These are phyloP conservation scores for Didymella sp. DNA, from an alignment of 2,329 filamentous ascomycete species.

Conservation along the genomic window DNA sequence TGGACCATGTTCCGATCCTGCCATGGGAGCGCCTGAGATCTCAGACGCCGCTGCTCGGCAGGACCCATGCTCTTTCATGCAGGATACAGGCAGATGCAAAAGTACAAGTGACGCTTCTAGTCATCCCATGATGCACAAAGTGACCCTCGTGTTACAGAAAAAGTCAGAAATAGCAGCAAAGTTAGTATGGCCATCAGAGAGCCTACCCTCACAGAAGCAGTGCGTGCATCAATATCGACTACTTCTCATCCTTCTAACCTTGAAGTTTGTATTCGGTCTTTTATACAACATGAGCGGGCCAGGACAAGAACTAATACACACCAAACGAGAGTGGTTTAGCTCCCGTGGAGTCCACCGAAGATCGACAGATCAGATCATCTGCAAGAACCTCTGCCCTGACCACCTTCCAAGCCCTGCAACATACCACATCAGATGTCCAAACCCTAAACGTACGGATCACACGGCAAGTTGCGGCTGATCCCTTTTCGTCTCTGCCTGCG, in stretches of 20 bases:
- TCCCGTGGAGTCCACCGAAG: conserved; percentile 4
- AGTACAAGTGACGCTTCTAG: neutral
- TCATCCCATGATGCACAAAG: neutral
- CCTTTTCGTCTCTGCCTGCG: neutral
- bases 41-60: neutral
- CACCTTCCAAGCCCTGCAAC: conserved; percentile 5
- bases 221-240: too few relatives aligned
- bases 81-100: neutral
- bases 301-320: neutral
- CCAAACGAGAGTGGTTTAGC: conserved; percentile 8
- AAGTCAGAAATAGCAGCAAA: too few relatives aligned
- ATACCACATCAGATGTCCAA: neutral
- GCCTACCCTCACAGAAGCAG: too few relatives aligned
- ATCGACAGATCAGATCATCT: conserved; percentile 11
- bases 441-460: conserved; percentile 2
- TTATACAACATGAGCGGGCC: too few relatives aligned
- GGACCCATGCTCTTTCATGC: neutral
- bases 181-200: too few relatives aligned
- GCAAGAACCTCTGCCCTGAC: conserved; percentile 6
- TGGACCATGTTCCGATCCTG: neutral
- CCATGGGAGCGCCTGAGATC: conserved; percentile 3
- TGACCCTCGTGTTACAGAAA: too few relatives aligned
- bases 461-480: conserved; percentile 3
- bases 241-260: too few relatives aligned
- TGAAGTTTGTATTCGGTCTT: too few relatives aligned